Evolutionary conservation across 2,329 filamentous ascomycete species (phyloP), one percentile per base, ranked within the genome.

Genomic region (Fusarium burgessii): DNA sequence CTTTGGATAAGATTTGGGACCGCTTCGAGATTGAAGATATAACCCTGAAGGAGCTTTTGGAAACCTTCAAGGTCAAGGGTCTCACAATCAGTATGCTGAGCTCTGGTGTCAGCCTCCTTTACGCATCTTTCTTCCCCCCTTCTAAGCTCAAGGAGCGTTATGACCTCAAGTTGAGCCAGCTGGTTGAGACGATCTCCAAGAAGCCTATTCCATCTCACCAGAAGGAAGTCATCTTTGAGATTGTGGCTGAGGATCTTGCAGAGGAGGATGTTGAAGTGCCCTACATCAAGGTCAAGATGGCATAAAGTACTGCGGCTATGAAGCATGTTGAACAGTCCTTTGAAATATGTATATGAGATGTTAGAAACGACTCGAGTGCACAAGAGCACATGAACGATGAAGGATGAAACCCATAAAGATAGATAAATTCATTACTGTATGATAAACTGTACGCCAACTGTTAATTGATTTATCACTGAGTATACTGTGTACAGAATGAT

Each of bases 221-320:
- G 84, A 96, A 93, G 86, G 95, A 97, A 77, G 89, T 98, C 70
- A 98, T 98, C 76, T 97, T 98, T 78, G 96, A 98, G 84, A 92
- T 98, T 73, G 97, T 96, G 10, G 93, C 92, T 0, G 95, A 98
- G 80, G 96, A 98, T 78, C 84, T 89, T 78, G 91, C 90, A 6
- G 95, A 93, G 70, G 94, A 98, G 83, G 96, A 99, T 80, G 95
- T 98, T 3, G 96, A 99, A 83, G 92, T 98, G 73, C 96, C 96
- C 7, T 98, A 97, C 80, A 93, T 98, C 77, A 97, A 95, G 90
- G 90, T 97, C 72, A 95, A 91, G 84, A 84, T 94, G 58, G 75
- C 75, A 55, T 81, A 67, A 62, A 74, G 33, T 58, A 27, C n/a
- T 46, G n/a, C 25, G 51, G 33, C 20, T 17, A 11, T 42, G 32